Evolutionary conservation across 495 filamentous ascomycete genomes (phyloP), one percentile per base, ranked within the genome.

Genomic region (Aspergillus steynii): DNA sequence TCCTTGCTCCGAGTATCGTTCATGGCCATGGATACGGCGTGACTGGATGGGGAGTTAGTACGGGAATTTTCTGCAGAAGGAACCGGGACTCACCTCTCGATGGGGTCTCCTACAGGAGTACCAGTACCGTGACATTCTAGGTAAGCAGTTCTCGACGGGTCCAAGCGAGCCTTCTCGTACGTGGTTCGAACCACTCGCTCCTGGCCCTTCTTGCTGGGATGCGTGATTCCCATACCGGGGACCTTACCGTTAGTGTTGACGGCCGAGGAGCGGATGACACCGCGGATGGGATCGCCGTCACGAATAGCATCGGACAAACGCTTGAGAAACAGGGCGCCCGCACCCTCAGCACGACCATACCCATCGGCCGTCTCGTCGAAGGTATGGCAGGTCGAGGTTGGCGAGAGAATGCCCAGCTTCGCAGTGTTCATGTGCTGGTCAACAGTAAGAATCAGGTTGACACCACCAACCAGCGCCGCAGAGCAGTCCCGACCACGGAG

Each of bases 221-320:
- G 47, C 4, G 68, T 65, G 5, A 74, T 70, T 14, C 58, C 58
- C 45, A 25, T 29, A 14, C 66, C 64, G 1, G 62, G 45, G 27
- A 74, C 62, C 56, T 65, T 49, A 0, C 74, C 73, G 57, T 77
- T 66, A 14, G 61, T 79, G 58, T 87, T 90, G 27, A 84, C 65
- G 0, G 78, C 70, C 3, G 69, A 72, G 2, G 63, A 67, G 5
- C 76, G 67, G 29, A 85, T 77, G 8, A 83, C 57, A 2, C 71
- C 71, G 2, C 71, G 69, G 29, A 82, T 74, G 0, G 61, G 61
- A 55, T 80, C 74, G 20, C 67, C 66, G 28, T 73, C 70, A 1
- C 51, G 29, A 3, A 78, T 53, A 2, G 79, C 79, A 32, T 72
- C 68, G 10, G 32, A 20, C 3, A 78, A 59, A 3, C 61, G 65